Evolutionary conservation across 1,284 basidiomycete species (phyloP), one percentile per base, ranked within the genome.

Genomic region (Singerocomus inundabilis): DNA sequence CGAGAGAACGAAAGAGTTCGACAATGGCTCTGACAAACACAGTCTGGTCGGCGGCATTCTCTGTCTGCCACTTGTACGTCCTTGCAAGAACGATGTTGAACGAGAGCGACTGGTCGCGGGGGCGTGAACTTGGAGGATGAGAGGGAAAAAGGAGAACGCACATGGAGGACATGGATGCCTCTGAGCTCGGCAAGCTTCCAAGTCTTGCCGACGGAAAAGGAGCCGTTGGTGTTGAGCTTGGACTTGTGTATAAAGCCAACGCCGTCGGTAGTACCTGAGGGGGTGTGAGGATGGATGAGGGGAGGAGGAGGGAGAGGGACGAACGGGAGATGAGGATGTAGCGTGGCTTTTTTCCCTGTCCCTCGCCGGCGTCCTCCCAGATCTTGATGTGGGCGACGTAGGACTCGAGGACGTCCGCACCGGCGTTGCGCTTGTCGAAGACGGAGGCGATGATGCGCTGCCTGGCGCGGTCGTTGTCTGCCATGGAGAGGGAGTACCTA

Each of bases 131-230:
- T n/a, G 44, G 52, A 33, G 40, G 30, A 24, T n/a, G 25, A 12
- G 13, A 11, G 6, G 31, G 5, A 18, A 15, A 33, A 32, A 35
- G 33, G 34, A 28, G n/a, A 4, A 53, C 66, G 43, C 39, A 93
- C 93, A 60, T 78, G 79, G 31, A 83, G 58, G 37, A 95, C 85
- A 57, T 94, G 86, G 40, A 99, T 68, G 30, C 74, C 84, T 48
- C 88, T 79, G 56, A 99, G 78, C 65, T 96, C 93, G 41, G 82
- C 72, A 36, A 98, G 70, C 55, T 79, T 82, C 97, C 97, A 99
- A 9, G 95, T 94, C 76, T 99, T 99, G 21, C 97, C 97, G 48
- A 98, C 92, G 18, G 94, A 98, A 72, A 97, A 99, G 0, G 91
- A 85, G 33, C 91, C 90, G 64, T 98, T 99, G 33, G 88, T 85